Conservation (phyloP, 2,329 filamentous ascomycete genomes). For the Aspergillus puulaauensis region DNA sequence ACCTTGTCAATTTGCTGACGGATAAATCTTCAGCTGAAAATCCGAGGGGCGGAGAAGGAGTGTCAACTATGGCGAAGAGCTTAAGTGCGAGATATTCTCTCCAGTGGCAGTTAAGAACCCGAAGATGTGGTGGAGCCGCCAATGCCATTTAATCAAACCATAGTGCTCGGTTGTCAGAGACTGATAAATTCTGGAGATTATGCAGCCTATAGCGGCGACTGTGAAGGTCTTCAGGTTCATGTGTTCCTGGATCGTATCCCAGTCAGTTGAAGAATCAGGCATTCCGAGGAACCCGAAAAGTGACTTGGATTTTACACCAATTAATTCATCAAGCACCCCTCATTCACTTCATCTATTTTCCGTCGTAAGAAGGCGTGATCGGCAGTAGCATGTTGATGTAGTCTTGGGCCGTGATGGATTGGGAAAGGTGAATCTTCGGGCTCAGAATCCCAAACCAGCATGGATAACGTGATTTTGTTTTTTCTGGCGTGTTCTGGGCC, state of each 20-base stretch:
- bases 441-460: neutral
- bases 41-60: no score
- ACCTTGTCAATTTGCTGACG: no score
- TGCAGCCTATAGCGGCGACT: neutral
- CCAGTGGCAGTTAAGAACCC: neutral
- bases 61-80: no score
- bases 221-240: neutral
- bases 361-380: neutral
- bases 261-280: neutral
- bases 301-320: neutral
- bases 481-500: no score
- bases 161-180: no score
- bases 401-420: conserved; percentile 5
- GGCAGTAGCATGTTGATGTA: neutral
- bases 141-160: no score
- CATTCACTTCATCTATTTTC: neutral
- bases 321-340: conserved; percentile 1
- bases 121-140: no score
- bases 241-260: neutral
- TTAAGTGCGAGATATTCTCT: neutral
- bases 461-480: neutral
- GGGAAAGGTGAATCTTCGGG: conserved; percentile 1
- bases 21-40: no score
- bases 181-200: neutral
- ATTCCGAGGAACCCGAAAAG: neutral